Base-by-base conservation (phyloP, 2,329 filamentous ascomycete genomes). In the Juglanconis juglandina region DNA sequence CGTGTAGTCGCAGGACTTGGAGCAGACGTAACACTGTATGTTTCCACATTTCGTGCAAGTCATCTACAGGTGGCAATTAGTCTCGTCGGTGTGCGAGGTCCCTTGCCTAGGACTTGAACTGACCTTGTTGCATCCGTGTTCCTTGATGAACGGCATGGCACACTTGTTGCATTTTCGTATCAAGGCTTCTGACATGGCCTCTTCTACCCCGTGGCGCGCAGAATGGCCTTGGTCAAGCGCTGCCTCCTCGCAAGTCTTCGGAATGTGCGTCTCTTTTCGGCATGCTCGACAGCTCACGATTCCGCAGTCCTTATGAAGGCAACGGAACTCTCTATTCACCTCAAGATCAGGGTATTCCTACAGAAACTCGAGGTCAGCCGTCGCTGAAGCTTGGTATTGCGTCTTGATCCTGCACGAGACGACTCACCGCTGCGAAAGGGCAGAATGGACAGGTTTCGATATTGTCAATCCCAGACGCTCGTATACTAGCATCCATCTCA, bases 391-490 rank as follows among this genome's bases (percentile, higher is more conserved):
- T 30, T 48, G 42, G 14, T 7, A 4, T 9, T 4, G 3, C 32
- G n/a, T 6, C 13, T 17, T 17, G 10, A 37, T 7, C n/a, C 8
- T 1, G 30, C 42, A 42, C 24, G 47, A 35, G 3, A 7, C 37
- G 14, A 47, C 55, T 35, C n/a, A 57, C 55, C 39, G 87, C 89
- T 47, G 90, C 91, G 75, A 85, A 96, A 30, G 90, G 86, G 71
- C 92, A 96, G 69, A 92, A 95, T 0, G 91, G 91, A 66, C 92
- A 96, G 37, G 83, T 85, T 37, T 84, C 89, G 1, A 96, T 81
- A 63, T 87, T 85, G 46, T 92, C 86, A 41, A 96, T 81, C 0
- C 81, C 84, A 1, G 91, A 90, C 63, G 84, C 77, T n/a, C 84
- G 82, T 44, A 96, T 77, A 32, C 85, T 82, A 17, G 87, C 81